Base-by-base conservation (phyloP, 2,329 filamentous ascomycete genomes). In the Microcera coccophila region DNA sequence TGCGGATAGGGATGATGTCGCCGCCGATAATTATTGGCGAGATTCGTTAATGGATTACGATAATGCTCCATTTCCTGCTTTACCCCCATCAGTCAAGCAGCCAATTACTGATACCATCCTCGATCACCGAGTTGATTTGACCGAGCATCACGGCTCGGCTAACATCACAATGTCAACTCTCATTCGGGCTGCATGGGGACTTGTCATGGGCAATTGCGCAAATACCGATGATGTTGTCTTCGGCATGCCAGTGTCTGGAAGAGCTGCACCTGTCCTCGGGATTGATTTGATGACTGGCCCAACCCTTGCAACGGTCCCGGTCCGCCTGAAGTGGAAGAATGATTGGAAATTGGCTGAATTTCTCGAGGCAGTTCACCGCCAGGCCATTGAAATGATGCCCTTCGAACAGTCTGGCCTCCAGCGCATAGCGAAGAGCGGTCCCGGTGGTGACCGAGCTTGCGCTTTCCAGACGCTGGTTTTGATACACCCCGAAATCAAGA, bases 391-490 rank as follows among this genome's bases (percentile, higher is more conserved):
- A 14, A 15, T 18, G 19, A 28, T 15, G 19, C 18, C 28, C 7
- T 38, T 11, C 15, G 36, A 22, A 10, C 12, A 32, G 21, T 14
- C 34, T 32, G 9, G 44, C n/a, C 15, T 42, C 28, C 73, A 32
- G 5, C 29, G 15, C 15, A 32, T 32, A 7, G 11, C 11, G 5
- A 14, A 16, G 11, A 8, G 9, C 8, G 9, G 8, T n/a, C 15
- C 29, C 29, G 29, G 15, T 16, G 7, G 11, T 7, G 8, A 32
- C 5, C 11, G 15, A 5, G 29, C 29, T 7, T 32, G 29, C 29
- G 15, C 7, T 8, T 32, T 32, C 15, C 11, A 32, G 15, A 32
- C 29, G 5, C 8, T 32, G 11, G 8, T 32, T n/a, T 8, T 32
- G 5, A n/a, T 32, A 5, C 29, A 32, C 8, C 29, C 29, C 29